Percentiles rank a stretch among this genome's conserved stretches.
Evolutionary conservation across 1,284 basidiomycete genomes (phyloP).

Genomic region (Cryptococcus sp.): DNA sequence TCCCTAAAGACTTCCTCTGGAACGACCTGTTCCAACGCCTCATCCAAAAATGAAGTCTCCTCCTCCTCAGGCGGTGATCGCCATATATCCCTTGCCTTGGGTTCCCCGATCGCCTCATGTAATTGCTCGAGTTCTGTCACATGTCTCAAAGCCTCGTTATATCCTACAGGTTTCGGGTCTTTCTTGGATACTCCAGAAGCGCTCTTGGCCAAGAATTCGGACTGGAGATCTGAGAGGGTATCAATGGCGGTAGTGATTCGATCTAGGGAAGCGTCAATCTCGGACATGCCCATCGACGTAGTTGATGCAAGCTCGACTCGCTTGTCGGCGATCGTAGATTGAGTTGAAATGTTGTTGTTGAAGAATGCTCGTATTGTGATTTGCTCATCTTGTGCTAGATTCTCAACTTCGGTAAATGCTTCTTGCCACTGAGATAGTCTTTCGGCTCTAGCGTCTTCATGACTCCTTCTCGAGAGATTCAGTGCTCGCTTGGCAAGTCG

Average conservation of each 20-base stretch:
- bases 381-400: slow-evolving; percentile 13
- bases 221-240: background rate
- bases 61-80: background rate
- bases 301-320: background rate
- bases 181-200: background rate
- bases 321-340: background rate
- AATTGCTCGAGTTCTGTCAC: slow-evolving; percentile 12
- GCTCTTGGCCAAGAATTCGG: background rate
- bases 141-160: slow-evolving; percentile 10
- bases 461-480: slow-evolving; percentile 27
- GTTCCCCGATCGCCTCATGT: background rate
- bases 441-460: slow-evolving; percentile 28
- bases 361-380: slow-evolving; percentile 12
- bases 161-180: background rate
- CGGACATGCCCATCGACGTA: background rate
- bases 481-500: slow-evolving; percentile 18
- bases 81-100: background rate
- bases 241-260: background rate
- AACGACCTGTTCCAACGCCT: slow-evolving; percentile 19
- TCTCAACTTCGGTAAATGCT: slow-evolving; percentile 8
- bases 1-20: slow-evolving; percentile 28
- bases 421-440: slow-evolving; percentile 12
- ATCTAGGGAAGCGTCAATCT: background rate
- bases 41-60: slow-evolving; percentile 18
- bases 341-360: slow-evolving; percentile 4